These are phyloP conservation scores for Aspergillus glaucus DNA, from an alignment of 2,329 filamentous ascomycete species.

Conservation along the genomic window DNA sequence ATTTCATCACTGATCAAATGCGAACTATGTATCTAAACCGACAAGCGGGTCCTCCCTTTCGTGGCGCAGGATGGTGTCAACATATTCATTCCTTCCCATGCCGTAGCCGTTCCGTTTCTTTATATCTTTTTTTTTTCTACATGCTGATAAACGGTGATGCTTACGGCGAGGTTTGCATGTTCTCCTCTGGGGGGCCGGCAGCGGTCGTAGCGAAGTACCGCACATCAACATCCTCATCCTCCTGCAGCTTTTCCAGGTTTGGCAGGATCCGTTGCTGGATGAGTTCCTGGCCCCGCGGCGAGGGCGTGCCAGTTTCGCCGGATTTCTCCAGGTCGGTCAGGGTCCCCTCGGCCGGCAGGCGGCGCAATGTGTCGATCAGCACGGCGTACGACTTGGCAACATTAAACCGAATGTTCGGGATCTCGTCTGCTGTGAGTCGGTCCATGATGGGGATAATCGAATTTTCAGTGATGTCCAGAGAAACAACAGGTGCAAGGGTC, in stretches of 20 bases:
- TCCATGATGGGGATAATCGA: slow-evolving; percentile 95
- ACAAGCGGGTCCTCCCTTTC: slow-evolving; percentile 19
- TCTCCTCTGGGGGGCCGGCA: slow-evolving; percentile 51
- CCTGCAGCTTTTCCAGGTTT: slow-evolving; percentile 88
- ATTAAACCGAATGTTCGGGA: slow-evolving; percentile 99
- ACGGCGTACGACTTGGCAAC: slow-evolving; percentile 95
- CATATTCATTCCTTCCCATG: slow-evolving; percentile 14
- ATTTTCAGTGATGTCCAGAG: slow-evolving; percentile 83
- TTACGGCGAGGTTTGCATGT: slow-evolving; percentile 49
- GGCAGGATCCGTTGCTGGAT: slow-evolving; percentile 83
- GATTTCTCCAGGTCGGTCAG: slow-evolving; percentile 79
- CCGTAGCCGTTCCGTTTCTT: slow-evolving; percentile 7
- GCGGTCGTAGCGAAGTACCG: slow-evolving; percentile 95
- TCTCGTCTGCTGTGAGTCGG: slow-evolving; percentile 86
- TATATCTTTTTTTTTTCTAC: slow-evolving; percentile 4
- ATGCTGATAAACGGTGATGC: slow-evolving; percentile 6
- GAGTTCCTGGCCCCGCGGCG: slow-evolving; percentile 67
- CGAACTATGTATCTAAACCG: slow-evolving; percentile 34
- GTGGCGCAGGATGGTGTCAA: slow-evolving; percentile 5
- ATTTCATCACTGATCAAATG: slow-evolving; percentile 28
- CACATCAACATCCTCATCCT: slow-evolving; percentile 96
- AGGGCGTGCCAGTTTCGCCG: slow-evolving; percentile 51
- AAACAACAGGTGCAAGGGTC: slow-evolving; percentile 91
- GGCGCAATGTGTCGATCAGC: slow-evolving; percentile 83
- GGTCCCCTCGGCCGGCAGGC: slow-evolving; percentile 81